These are phyloP conservation scores for Metschnikowia lochheadii DNA, from an alignment of 805 yeast species.

Conservation along the genomic window DNA sequence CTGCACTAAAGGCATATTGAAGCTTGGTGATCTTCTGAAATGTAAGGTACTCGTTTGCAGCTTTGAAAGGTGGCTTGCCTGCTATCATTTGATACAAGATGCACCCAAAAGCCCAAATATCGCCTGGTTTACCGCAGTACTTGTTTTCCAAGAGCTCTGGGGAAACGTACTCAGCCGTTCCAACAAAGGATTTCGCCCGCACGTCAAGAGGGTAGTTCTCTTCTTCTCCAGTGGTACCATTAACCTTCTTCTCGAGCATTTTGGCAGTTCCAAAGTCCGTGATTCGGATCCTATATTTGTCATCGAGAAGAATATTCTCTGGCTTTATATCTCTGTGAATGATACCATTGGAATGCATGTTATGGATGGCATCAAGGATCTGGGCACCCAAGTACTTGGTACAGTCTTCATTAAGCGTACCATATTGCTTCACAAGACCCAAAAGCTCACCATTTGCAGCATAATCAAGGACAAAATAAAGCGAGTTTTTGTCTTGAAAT, in stretches of 20 bases:
- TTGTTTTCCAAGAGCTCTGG: constrained; percentile 76
- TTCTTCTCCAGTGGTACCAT: constrained; percentile 24
- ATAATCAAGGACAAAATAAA: constrained; percentile 73
- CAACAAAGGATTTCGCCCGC: constrained; percentile 76
- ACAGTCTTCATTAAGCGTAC: constrained; percentile 68
- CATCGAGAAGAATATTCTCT: constrained; percentile 68
- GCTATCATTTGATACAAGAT: constrained; percentile 60
- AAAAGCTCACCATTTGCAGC: constrained; percentile 78
- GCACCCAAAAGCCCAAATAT: constrained; percentile 62
- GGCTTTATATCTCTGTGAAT: constrained; percentile 83
- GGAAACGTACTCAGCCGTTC: constrained; percentile 81
- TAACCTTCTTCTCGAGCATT: constrained; percentile 51
- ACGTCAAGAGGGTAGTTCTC: constrained; percentile 61
- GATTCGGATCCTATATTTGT: constrained; percentile 56
- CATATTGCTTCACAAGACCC: constrained; percentile 60
- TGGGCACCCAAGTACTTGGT: constrained; percentile 69
- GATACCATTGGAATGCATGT: constrained; percentile 71
- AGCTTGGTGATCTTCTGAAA: constrained; percentile 78
- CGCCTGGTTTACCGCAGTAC: constrained; percentile 59
- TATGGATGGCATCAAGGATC: constrained; percentile 65
- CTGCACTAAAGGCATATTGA: constrained; percentile 68
- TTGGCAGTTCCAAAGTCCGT: constrained; percentile 88
- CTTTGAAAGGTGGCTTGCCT: constrained; percentile 76
- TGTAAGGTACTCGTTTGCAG: constrained; percentile 74
- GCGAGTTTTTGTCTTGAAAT: constrained; percentile 69